Evolutionary conservation across 805 yeast genomes (phyloP).

Genomic region (Candida hungchunana): DNA sequence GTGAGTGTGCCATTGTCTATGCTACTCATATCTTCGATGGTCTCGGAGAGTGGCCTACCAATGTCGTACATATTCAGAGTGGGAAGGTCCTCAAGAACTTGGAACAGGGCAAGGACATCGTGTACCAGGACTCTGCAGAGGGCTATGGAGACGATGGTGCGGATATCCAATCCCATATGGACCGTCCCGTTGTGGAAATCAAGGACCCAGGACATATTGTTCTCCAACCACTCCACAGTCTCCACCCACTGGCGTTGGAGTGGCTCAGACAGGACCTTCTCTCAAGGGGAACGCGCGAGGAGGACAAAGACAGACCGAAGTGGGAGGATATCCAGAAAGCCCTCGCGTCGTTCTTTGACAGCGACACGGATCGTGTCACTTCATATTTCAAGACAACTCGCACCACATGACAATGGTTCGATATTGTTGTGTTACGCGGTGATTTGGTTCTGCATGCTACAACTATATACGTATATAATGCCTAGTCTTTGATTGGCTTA

Average conservation of each 20-base stretch:
- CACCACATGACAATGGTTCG: constrained; percentile 7
- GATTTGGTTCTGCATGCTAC: too few species aligned
- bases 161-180: constrained; percentile 22
- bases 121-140: constrained; percentile 18
- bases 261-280: constrained; percentile 58
- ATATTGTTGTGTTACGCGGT: too few species aligned
- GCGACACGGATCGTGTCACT: constrained; percentile 39
- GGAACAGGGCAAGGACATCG: constrained; percentile 31
- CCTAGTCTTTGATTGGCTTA: neutral
- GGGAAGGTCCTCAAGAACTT: constrained; percentile 48
- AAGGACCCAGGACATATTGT: constrained; percentile 24
- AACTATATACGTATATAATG: too few species aligned
- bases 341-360: constrained; percentile 39
- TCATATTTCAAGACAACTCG: constrained; percentile 51
- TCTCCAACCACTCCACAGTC: constrained; percentile 43
- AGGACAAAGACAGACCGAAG: constrained; percentile 48
- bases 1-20: constrained; percentile 78
- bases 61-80: constrained; percentile 68
- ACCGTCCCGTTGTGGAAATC: constrained; percentile 13
- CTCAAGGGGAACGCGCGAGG: constrained; percentile 34
- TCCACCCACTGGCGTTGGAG: constrained; percentile 68
- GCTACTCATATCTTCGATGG: constrained; percentile 98
- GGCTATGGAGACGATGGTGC: constrained; percentile 16
- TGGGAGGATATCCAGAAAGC: constrained; percentile 51
- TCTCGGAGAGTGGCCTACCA: constrained; percentile 84